A percentile compares a stretch with the other conserved stretches of the same genome.
Conservation (phyloP, 306 rosid genomes). For the Vachellia collinsii region DNA sequence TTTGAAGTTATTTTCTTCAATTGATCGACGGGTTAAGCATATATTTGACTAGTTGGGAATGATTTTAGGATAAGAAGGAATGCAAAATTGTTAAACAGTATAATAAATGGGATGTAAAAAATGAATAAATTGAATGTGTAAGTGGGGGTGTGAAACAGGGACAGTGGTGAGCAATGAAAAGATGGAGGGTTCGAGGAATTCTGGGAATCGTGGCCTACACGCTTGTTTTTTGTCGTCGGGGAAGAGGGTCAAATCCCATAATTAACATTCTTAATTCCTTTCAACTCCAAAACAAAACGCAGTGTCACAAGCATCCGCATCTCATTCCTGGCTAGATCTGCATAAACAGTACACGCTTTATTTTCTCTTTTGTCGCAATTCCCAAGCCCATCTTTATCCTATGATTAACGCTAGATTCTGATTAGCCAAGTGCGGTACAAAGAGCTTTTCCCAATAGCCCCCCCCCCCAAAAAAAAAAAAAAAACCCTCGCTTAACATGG, state of each 20-base stretch:
- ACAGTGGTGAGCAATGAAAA: not conserved
- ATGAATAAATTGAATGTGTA: too few relatives aligned
- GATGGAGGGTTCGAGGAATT: not conserved
- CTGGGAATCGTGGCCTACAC: not conserved
- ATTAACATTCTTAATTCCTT: not conserved
- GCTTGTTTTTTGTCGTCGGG: not conserved
- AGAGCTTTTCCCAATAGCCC: not conserved
- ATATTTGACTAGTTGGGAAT: not conserved
- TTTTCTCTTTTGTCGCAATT: not conserved
- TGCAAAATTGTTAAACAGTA: too few relatives aligned
- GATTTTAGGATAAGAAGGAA: not conserved
- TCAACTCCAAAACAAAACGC: not conserved
- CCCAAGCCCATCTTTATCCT: constrained; percentile 13
- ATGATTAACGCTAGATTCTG: not conserved
- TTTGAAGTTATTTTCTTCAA: not conserved
- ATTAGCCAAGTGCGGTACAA: not conserved
- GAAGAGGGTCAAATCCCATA: not conserved
- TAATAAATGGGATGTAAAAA: too few relatives aligned
- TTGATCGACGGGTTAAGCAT: not conserved
- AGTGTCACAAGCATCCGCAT: not conserved
- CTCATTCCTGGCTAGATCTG: not conserved
- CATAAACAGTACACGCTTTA: not conserved
- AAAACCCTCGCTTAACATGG: constrained; percentile 41
- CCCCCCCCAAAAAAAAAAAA: not conserved
- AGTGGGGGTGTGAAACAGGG: not conserved